Base-by-base conservation (phyloP, 768 basidiomycete genomes). In the Mycena kentingensis region DNA sequence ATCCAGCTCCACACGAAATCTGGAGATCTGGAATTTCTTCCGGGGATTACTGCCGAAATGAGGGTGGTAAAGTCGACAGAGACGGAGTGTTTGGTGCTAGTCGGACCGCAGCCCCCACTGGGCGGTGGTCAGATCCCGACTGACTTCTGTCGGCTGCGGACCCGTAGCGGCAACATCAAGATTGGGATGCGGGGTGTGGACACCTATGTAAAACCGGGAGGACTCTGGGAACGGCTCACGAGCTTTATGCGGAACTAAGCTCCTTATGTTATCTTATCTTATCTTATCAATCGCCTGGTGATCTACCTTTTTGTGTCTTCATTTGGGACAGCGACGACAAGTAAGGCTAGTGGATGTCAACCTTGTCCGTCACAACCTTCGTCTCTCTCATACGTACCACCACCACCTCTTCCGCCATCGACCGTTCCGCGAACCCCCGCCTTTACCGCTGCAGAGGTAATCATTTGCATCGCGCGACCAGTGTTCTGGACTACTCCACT, bases 21-120 rank as follows among this genome's bases (percentile, higher is more conserved):
- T 36, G 74, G 72, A 1, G 59, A 66, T 16, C 47, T 72, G 28
- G 54, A 65, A 21, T 60, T 77, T 41, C 60, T 77, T 25, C 73
- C 74, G n/a, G 67, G 59, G 1, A 55, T 77, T 18, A 46, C 66
- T 12, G 46, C 56, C 8, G 54, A 36, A 12, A 66, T 71, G 57
- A 67, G 67, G 48, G 65, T 68, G 12, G 65, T 73, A 28, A 74
- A 73, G 45, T 63, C 57, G 25, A 64, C 68, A 3, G 29, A 58
- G 16, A 46, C 21, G 29, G 55, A 64, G 21, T 55, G 36, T n/a
- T 42, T 59, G 16, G 58, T 59, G 1, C 22, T 55, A 27, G 49
- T 59, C 4, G 50, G 49, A 31, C 31, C 24, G 31, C 53, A 52
- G 16, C 44, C 38, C 19, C 22, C 38, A 22, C 24, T 10, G 22